Conservation (phyloP, 768 basidiomycete genomes). For the Auricularia sp. region DNA sequence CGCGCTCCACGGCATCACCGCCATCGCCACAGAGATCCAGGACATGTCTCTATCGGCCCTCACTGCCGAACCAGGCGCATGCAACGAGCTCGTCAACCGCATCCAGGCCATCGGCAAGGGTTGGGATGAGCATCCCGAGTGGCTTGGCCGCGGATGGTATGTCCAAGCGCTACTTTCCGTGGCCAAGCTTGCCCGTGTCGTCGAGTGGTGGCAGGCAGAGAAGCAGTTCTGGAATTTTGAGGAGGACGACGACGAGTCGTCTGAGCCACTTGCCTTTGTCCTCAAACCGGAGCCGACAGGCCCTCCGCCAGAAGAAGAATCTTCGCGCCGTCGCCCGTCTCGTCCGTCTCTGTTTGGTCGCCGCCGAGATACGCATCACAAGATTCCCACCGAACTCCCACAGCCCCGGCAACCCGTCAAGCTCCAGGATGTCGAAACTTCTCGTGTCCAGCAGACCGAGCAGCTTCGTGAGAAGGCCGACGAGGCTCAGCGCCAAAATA, state of each 20-base stretch:
- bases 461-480: conserved; percentile 85
- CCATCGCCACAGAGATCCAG: conserved; percentile 83
- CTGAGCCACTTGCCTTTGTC: conserved; percentile 88
- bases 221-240: conserved; percentile 99
- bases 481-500: conserved; percentile 90
- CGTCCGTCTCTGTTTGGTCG: neutral
- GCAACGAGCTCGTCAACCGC: conserved; percentile 78
- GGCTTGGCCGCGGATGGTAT: conserved; percentile 97
- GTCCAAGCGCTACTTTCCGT: conserved; percentile 93
- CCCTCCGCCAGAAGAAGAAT: conserved; percentile 21
- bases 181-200: conserved; percentile 89
- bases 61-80: conserved; percentile 74
- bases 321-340: neutral
- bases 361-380: neutral
- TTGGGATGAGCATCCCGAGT: conserved; percentile 97
- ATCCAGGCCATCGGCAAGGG: conserved; percentile 87
- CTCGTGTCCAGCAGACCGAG: conserved; percentile 75
- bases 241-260: conserved; percentile 80
- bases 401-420: neutral
- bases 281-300: conserved; percentile 70
- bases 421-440: conserved; percentile 6
- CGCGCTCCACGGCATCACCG: conserved; percentile 84
- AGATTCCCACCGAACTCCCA: neutral
- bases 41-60: conserved; percentile 86
- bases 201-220: conserved; percentile 99